Percentiles rank a stretch among this genome's conserved stretches.
These are phyloP conservation scores for Endogone sp. DNA, from an alignment of 192 early-diverging fungal genomes.

Conservation along the genomic window DNA sequence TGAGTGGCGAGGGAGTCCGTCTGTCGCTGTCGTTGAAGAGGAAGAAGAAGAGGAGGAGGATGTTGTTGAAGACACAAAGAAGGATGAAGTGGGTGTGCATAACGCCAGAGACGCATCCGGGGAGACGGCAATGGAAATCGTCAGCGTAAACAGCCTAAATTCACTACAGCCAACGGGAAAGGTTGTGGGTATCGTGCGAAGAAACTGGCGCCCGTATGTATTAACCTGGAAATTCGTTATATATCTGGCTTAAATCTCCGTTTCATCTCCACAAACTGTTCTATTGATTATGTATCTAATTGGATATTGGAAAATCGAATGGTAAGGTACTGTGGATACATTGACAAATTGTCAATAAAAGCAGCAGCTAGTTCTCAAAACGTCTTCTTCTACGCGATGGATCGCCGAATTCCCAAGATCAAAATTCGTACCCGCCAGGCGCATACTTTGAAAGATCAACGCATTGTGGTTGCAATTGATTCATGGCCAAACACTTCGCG, in stretches of 20 bases:
- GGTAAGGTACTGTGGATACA: constrained; percentile 75
- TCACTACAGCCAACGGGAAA: constrained; percentile 71
- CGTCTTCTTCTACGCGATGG: constrained; percentile 88
- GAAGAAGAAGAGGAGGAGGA: constrained; percentile 54
- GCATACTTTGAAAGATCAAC: constrained; percentile 65
- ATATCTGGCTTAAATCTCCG: too few relatives aligned
- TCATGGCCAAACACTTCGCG: constrained; percentile 77
- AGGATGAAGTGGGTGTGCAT: constrained; percentile 43
- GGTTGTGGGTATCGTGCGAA: constrained; percentile 90
- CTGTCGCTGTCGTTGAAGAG: constrained; percentile 70
- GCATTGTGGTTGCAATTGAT: constrained; percentile 94
- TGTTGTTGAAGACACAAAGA: constrained; percentile 31
- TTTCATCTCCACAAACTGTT: too few relatives aligned
- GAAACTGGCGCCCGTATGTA: constrained; percentile 83
- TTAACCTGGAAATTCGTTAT: neutral
- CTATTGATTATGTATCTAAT: too few relatives aligned
- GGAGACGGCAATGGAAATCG: constrained; percentile 69
- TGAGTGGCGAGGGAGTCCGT: constrained; percentile 78
- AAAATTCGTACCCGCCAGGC: constrained; percentile 90
- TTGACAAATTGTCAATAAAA: constrained; percentile 66
- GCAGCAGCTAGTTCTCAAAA: constrained; percentile 58
- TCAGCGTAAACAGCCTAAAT: constrained; percentile 35
- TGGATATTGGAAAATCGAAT: too few relatives aligned
- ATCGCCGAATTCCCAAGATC: constrained; percentile 92
- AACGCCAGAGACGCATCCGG: constrained; percentile 46